Conservation (phyloP, 2,329 filamentous ascomycete genomes). For the Beauveria caledonica region DNA sequence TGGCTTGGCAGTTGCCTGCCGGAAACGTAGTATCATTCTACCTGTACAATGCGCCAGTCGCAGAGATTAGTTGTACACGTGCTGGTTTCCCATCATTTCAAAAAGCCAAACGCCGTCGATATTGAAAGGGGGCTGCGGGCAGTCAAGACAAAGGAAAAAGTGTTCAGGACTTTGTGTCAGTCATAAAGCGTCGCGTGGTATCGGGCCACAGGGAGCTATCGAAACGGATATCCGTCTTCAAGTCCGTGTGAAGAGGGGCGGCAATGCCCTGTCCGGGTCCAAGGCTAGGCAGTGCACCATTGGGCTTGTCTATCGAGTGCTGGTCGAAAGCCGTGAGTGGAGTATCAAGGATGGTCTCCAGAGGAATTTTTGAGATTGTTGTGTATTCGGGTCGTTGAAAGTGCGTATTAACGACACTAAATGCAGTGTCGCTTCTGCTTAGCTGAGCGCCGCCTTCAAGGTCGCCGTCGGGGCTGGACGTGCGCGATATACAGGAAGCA, state of each 20-base stretch:
- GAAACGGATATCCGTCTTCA: conserved; percentile 3
- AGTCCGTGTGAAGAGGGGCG: not conserved
- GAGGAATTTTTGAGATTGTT: not conserved
- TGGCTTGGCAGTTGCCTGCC: not conserved
- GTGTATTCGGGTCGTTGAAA: not conserved
- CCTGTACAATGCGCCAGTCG: not conserved
- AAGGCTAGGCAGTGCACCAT: not conserved
- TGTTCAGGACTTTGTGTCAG: conserved; percentile 1
- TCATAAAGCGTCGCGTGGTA: conserved; percentile 5
- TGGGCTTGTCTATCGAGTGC: not conserved
- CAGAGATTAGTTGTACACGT: conserved; percentile 7
- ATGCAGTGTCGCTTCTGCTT: conserved; percentile 7
- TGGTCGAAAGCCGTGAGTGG: not conserved
- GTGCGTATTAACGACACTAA: not conserved
- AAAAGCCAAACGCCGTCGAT: not conserved
- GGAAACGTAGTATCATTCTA: not conserved
- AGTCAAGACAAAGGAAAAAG: not conserved
- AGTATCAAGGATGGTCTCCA: not conserved
- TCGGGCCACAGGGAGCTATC: conserved; percentile 5
- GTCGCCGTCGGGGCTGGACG: conserved; percentile 7
- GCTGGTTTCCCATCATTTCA: not conserved
- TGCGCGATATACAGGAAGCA: conserved; percentile 3
- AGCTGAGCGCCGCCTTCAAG: conserved; percentile 9
- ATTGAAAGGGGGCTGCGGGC: not conserved
- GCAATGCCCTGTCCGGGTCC: not conserved